Evolutionary conservation across 345 rosid species (phyloP).

Genomic region (Clausena lansium): DNA sequence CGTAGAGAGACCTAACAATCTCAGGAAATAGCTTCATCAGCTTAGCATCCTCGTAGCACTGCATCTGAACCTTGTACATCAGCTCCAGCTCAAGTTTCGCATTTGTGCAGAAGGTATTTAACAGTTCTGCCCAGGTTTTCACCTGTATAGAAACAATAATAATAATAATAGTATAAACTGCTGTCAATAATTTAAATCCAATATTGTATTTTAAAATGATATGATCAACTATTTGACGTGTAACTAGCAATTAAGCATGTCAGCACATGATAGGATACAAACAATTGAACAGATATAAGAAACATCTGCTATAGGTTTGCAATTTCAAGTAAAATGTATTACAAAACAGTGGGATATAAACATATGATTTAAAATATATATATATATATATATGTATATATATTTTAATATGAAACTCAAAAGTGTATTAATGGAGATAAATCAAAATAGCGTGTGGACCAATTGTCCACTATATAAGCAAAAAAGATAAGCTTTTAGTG

Average conservation of each 20-base stretch:
- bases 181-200: not conserved
- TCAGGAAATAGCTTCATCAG: constrained; percentile 97
- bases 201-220: not conserved
- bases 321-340: not conserved
- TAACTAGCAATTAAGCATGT: not conserved
- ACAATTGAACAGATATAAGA: not conserved
- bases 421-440: too few relatives aligned
- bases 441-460: too few relatives aligned
- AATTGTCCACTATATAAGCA: too few relatives aligned
- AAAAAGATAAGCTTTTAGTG: too few relatives aligned
- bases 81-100: constrained; percentile 95
- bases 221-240: not conserved
- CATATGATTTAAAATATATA: not conserved
- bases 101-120: constrained; percentile 75
- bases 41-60: constrained; percentile 97
- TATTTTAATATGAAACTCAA: too few relatives aligned
- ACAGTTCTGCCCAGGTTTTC: constrained; percentile 82
- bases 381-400: too few relatives aligned
- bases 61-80: constrained; percentile 94
- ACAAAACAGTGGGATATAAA: not conserved
- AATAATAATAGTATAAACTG: not conserved
- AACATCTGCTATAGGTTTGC: not conserved
- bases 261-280: not conserved
- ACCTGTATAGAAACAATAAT: constrained; percentile 44
- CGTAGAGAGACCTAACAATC: constrained; percentile 80